A percentile compares a stretch with the other conserved stretches of the same genome.
Evolutionary conservation across 257 asterid species (phyloP).

Genomic region (Jaltomata sinuosa): DNA sequence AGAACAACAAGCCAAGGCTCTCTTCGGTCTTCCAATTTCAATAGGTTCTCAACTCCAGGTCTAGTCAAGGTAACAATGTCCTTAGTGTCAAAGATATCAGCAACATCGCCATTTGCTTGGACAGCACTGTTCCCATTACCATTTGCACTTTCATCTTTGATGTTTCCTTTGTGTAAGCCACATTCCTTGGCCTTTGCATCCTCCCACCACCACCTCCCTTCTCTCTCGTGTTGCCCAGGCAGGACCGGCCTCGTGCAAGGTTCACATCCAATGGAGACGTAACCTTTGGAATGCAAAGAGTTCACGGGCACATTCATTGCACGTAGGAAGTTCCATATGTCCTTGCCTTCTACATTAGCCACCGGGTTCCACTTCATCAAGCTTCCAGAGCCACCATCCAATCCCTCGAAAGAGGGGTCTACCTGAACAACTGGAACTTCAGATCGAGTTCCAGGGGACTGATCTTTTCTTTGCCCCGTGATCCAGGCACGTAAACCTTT

Average conservation of each 20-base stretch:
- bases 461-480: constrained; percentile 86
- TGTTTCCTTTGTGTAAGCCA: constrained; percentile 80
- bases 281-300: constrained; percentile 62
- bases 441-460: constrained; percentile 83
- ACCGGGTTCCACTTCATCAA: constrained; percentile 88
- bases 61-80: constrained; percentile 46
- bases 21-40: constrained; percentile 46
- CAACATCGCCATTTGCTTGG: constrained; percentile 27
- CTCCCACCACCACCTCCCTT: constrained; percentile 99
- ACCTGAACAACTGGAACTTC: constrained; percentile 73
- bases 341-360: constrained; percentile 59
- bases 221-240: constrained; percentile 92
- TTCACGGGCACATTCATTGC: constrained; percentile 74
- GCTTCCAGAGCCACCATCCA: constrained; percentile 77
- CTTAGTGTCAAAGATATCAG: constrained; percentile 43
- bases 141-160: constrained; percentile 41
- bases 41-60: constrained; percentile 64
- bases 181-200: constrained; percentile 93
- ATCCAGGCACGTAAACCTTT: constrained; percentile 85
- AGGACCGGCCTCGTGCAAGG: constrained; percentile 82
- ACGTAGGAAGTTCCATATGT: constrained; percentile 62
- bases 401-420: constrained; percentile 74
- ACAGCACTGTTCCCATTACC: constrained; percentile 7
- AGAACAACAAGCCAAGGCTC: constrained; percentile 78
- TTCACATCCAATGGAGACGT: constrained; percentile 74